Percentiles rank a stretch among this genome's conserved stretches.
Evolutionary conservation across 352 stramenopile species (phyloP).

Genomic region (Plasmopara viticola): DNA sequence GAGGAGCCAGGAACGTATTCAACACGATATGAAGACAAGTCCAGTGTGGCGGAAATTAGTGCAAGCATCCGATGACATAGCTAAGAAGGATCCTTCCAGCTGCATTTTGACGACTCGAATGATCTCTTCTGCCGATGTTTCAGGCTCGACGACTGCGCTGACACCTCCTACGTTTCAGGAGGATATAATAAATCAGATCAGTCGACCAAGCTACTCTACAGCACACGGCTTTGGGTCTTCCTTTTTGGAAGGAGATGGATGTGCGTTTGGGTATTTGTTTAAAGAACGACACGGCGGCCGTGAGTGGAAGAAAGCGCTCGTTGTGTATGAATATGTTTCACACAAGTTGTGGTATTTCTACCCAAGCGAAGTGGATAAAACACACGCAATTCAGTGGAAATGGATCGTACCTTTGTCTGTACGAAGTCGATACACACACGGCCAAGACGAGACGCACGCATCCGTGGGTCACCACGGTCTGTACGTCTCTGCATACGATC

Average conservation of each 20-base stretch:
- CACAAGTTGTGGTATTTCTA: constrained; percentile 90
- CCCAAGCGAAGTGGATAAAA: constrained; percentile 75
- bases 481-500: constrained; percentile 74
- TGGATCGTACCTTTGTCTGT: constrained; percentile 81
- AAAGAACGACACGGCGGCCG: constrained; percentile 53
- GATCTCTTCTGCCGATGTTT: constrained; percentile 19
- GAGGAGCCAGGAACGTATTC: constrained; percentile 63
- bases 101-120: constrained; percentile 51
- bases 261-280: constrained; percentile 80
- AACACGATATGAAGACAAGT: constrained; percentile 41
- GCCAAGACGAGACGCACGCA: constrained; percentile 77
- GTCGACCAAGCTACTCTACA: constrained; percentile 75
- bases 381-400: constrained; percentile 79
- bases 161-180: constrained; percentile 75
- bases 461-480: constrained; percentile 80
- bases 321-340: constrained; percentile 83
- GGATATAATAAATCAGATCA: constrained; percentile 85
- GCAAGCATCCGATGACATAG: constrained; percentile 41
- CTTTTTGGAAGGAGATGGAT: constrained; percentile 77
- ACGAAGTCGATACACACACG: constrained; percentile 70
- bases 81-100: constrained; percentile 35
- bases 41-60: constrained; percentile 54
- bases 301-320: constrained; percentile 78
- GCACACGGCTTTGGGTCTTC: constrained; percentile 82
- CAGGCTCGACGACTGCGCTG: constrained; percentile 23